Evolutionary conservation across 805 yeast species (phyloP).

Genomic region (Kazachstania bromeliacearum): DNA sequence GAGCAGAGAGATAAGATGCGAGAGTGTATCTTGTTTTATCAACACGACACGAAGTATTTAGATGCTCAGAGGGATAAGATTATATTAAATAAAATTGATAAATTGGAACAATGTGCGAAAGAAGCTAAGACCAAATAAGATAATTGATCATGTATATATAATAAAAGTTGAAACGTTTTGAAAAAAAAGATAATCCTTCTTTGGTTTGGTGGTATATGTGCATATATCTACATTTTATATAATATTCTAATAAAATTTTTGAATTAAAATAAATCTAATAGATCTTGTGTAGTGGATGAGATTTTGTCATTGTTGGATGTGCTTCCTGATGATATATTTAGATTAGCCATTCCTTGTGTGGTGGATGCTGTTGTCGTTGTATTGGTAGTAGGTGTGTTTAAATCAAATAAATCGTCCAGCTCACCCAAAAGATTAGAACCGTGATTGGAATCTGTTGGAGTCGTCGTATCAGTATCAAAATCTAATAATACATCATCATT

Average conservation of each 20-base stretch:
- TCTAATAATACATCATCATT: conserved; percentile 78
- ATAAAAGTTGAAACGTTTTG: too few relatives aligned
- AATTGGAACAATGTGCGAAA: conserved; percentile 23
- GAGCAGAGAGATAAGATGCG: conserved; percentile 48
- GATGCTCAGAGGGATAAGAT: conserved; percentile 61
- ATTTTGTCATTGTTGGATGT: conserved; percentile 1
- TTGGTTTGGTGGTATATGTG: not conserved
- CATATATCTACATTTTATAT: not conserved
- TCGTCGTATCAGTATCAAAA: conserved; percentile 56
- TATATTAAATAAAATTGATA: conserved; percentile 47
- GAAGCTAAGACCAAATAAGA: too few relatives aligned
- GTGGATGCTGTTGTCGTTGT: not conserved
- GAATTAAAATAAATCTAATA: conserved; percentile 22
- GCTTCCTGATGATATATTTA: not conserved
- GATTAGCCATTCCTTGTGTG: too few relatives aligned
- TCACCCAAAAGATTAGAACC: conserved; percentile 52
- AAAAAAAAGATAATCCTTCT: too few relatives aligned
- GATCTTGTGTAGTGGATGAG: conserved; percentile 21
- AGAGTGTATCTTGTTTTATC: conserved; percentile 53
- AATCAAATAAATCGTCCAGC: conserved; percentile 56
- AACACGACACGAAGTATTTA: conserved; percentile 46
- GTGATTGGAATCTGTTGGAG: conserved; percentile 15
- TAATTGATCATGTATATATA: too few relatives aligned
- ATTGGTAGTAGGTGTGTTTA: conserved; percentile 1
- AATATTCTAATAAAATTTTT: too few relatives aligned